phyloP scores from a whole-genome alignment of 2,329 filamentous ascomycete genomes.

The Ophiosphaerella herpotricha region DNA sequence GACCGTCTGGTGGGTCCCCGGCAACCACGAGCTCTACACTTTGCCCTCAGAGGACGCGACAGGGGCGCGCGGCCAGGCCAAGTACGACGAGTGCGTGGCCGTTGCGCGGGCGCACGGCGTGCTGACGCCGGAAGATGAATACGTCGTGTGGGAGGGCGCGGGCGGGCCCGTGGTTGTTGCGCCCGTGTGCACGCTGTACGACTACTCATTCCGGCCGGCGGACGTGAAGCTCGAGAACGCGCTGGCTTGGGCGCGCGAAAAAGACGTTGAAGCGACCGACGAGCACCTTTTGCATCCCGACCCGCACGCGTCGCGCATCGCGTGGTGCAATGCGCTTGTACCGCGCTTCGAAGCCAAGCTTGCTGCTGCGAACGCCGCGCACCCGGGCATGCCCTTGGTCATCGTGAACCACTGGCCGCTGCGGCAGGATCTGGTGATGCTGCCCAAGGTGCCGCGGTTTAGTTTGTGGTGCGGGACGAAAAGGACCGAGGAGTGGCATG shows the following conservation, averaged over 20 bases:
- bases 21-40: conserved; percentile 64
- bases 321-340: conserved; percentile 52
- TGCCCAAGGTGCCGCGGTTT: conserved; percentile 51
- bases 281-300: conserved; percentile 53
- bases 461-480: conserved; percentile 55
- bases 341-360: conserved; percentile 49
- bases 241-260: conserved; percentile 52
- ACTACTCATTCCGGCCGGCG: conserved; percentile 61
- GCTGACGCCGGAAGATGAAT: conserved; percentile 62
- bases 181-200: conserved; percentile 64
- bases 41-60: conserved; percentile 47
- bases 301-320: conserved; percentile 50
- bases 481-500: conserved; percentile 54
- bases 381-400: conserved; percentile 45
- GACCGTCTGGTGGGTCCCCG: conserved; percentile 61
- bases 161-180: conserved; percentile 56
- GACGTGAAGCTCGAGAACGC: conserved; percentile 56
- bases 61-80: conserved; percentile 54
- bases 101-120: conserved; percentile 58
- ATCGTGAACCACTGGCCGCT: conserved; percentile 56
- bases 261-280: conserved; percentile 53
- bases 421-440: conserved; percentile 50
- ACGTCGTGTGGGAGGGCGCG: conserved; percentile 58
- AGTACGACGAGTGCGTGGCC: conserved; percentile 61
- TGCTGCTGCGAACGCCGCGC: conserved; percentile 32